Evolutionary conservation across 345 rosid genomes (phyloP), one percentile per base, ranked within the genome.

Genomic region (Garcia nutans): DNA sequence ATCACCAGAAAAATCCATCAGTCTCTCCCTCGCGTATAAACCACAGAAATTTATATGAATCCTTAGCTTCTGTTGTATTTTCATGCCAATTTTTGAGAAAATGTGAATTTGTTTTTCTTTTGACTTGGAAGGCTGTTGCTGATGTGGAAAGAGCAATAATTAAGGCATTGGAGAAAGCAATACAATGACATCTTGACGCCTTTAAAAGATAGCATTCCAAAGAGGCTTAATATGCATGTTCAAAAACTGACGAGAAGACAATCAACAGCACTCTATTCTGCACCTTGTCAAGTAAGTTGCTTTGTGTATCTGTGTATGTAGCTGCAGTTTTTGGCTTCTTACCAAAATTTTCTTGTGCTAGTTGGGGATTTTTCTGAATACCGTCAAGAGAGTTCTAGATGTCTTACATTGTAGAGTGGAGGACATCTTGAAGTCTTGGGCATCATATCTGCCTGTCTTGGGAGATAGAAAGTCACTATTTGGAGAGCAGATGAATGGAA

Each of bases 201-300:
- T 62, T 80, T 96, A 74, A 96, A 88, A 85, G 96, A 93, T 74
- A 89, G 92, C 81, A 96, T 93, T 72, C 97, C 89, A 0, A 93
- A 87, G 85, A 88, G 93, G 79, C 88, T 96, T 58, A 91, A 93
- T 82, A 89, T 90, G 93, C 99, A 96, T 10, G 99, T 96, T 3
- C 99, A 96, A 77, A 96, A 96, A 81, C 86, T 96, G 71, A 89
- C 97, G 47, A 87, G 98, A 85, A 88, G 98, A 77, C 99, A 93
- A 75, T 91, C 97, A 19, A 78, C 85, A 54, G 68, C 92, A 60
- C 87, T 87, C 42, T 96, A 96, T 81, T 86, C 85, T 11, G 90
- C 87, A 77, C 99, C 98, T 23, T 83, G 72, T 80, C 99, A 93
- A 85, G 99, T 90, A 67, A 88, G 90, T 78, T 26, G 26, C 23